A percentile compares a stretch with the other conserved stretches of the same genome.
phyloP scores from a whole-genome alignment of 805 yeast species.

The Cyberlindnera suaveolens region DNA sequence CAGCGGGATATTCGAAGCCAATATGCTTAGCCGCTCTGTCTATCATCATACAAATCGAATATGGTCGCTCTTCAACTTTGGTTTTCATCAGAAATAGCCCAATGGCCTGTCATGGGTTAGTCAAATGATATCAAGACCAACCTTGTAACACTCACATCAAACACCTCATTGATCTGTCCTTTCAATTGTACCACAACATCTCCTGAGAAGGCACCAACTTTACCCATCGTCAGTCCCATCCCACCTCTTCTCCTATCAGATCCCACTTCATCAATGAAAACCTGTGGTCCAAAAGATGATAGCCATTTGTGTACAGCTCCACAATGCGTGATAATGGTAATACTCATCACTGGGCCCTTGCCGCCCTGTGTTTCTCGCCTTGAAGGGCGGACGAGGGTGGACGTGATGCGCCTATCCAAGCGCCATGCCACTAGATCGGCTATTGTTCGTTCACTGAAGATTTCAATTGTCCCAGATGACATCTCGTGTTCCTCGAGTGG shows the following conservation, averaged over 20 bases:
- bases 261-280: not conserved
- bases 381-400: too few species aligned
- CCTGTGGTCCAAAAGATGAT: not conserved
- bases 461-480: not conserved
- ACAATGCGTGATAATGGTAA: not conserved
- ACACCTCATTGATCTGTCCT: not conserved
- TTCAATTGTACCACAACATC: constrained; percentile 1
- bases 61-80: too few species aligned
- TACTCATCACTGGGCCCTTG: too few species aligned
- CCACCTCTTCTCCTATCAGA: not conserved
- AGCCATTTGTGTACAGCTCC: not conserved
- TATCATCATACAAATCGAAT: too few species aligned
- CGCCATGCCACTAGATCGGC: constrained; percentile 1
- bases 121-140: too few species aligned
- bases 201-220: constrained; percentile 2
- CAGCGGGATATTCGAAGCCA: too few species aligned
- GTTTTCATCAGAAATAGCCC: too few species aligned
- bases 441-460: constrained; percentile 2
- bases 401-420: not conserved
- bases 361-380: too few species aligned
- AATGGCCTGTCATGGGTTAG: too few species aligned
- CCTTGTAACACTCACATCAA: not conserved
- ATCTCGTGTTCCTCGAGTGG: not conserved
- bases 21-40: too few species aligned
- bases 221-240: not conserved